phyloP scores from a whole-genome alignment of 2,329 filamentous ascomycete genomes.

The Aspergillus phoenicis region DNA sequence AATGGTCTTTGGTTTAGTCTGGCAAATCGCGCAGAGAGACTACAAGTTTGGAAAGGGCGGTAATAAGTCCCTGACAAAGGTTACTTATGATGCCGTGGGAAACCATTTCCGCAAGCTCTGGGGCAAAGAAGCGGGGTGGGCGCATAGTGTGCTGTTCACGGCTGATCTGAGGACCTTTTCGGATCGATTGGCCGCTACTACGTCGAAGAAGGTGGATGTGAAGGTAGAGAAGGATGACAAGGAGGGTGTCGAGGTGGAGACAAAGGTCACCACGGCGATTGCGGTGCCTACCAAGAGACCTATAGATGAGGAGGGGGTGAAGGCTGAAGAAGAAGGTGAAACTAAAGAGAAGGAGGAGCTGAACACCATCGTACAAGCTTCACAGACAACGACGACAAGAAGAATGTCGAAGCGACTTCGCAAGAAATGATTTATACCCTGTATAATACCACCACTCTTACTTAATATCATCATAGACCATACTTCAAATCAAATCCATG shows the following conservation, averaged over 20 bases:
- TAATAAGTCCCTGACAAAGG: conserved; percentile 82
- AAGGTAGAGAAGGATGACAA: conserved; percentile 29
- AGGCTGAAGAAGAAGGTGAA: conserved; percentile 25
- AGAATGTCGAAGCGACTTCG: conserved; percentile 37
- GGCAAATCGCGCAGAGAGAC: conserved; percentile 96
- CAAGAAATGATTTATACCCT: conserved; percentile 16
- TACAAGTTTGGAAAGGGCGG: conserved; percentile 88
- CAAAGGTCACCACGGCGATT: conserved; percentile 27
- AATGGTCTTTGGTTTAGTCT: conserved; percentile 58
- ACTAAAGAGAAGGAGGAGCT: conserved; percentile 21
- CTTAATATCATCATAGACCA: too few relatives aligned
- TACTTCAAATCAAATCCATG: too few relatives aligned
- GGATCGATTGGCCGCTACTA: conserved; percentile 56
- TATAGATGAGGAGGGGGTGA: conserved; percentile 26
- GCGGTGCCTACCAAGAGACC: conserved; percentile 27
- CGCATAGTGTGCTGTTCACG: conserved; percentile 94
- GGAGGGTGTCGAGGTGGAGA: conserved; percentile 20
- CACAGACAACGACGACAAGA: conserved; percentile 29
- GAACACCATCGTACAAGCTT: conserved; percentile 24
- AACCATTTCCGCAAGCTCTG: conserved; percentile 87
- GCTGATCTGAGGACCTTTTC: conserved; percentile 87
- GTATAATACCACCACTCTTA: not conserved
- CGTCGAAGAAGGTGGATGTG: conserved; percentile 36
- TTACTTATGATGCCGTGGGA: conserved; percentile 84
- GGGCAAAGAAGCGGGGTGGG: conserved; percentile 95